These are phyloP conservation scores for Fusarium sp. DNA, from an alignment of 2,329 filamentous ascomycete species.

Conservation along the genomic window DNA sequence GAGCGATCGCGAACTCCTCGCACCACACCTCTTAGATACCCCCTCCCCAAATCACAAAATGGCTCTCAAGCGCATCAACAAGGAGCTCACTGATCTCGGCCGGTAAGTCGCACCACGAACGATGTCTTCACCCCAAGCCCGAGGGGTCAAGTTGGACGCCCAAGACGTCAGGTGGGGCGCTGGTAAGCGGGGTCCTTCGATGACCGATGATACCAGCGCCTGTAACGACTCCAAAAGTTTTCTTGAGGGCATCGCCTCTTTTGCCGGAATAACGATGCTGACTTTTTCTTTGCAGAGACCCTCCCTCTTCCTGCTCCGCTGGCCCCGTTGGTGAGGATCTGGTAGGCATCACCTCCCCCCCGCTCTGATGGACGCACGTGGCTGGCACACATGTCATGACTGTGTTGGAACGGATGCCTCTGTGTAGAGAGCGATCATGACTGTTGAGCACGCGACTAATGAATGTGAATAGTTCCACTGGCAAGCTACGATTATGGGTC, in stretches of 20 bases:
- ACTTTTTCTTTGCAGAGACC: slow-evolving; percentile 74
- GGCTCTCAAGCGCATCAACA: slow-evolving; percentile 95
- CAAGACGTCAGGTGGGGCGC: slow-evolving; percentile 54
- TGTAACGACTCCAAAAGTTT: slow-evolving; percentile 16
- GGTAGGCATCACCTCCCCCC: slow-evolving; percentile 71
- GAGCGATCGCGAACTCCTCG: slow-evolving; percentile 44
- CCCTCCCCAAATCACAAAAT: slow-evolving; percentile 62
- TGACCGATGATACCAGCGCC: slow-evolving; percentile 27
- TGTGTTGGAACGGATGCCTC: slow-evolving; percentile 10
- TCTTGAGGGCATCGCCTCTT: not conserved
- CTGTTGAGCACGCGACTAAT: slow-evolving; percentile 40
- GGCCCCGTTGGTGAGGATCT: slow-evolving; percentile 97
- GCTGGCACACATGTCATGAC: slow-evolving; percentile 30
- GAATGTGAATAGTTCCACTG: slow-evolving; percentile 85
- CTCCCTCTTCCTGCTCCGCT: slow-evolving; percentile 98
- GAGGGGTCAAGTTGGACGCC: slow-evolving; percentile 44
- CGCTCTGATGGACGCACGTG: slow-evolving; percentile 36
- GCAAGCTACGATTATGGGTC: slow-evolving; percentile 99
- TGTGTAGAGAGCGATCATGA: not conserved
- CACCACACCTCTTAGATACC: slow-evolving; percentile 45
- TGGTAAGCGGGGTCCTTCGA: slow-evolving; percentile 51
- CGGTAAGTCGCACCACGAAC: slow-evolving; percentile 69
- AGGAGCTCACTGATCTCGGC: slow-evolving; percentile 91
- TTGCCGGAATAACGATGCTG: slow-evolving; percentile 27
- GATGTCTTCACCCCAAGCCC: slow-evolving; percentile 28